A percentile compares a stretch with the other conserved stretches of the same genome.
These are phyloP conservation scores for Gloeophyllum trabeum DNA, from an alignment of 768 basidiomycete genomes.

Conservation along the genomic window DNA sequence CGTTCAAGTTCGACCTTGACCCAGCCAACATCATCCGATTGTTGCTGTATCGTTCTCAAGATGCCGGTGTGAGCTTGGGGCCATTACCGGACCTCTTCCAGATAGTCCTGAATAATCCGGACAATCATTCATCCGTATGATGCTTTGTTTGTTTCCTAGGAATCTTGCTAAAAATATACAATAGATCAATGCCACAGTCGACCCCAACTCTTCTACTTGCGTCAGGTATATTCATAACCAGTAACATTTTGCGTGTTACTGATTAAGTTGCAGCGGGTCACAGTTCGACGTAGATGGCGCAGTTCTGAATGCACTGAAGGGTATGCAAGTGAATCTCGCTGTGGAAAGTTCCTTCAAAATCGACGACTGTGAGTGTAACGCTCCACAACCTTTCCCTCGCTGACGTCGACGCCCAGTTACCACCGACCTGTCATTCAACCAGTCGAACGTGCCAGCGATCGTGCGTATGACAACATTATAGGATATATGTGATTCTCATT, in stretches of 20 bases:
- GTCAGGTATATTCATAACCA: slow-evolving; percentile 30
- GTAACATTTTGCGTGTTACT: neutral
- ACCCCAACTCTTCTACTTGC: slow-evolving; percentile 41
- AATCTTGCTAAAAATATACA: neutral
- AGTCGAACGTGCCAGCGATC: slow-evolving; percentile 41
- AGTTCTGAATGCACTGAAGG: slow-evolving; percentile 50
- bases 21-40: slow-evolving; percentile 50
- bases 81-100: slow-evolving; percentile 44
- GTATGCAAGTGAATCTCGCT: slow-evolving; percentile 45
- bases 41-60: slow-evolving; percentile 34
- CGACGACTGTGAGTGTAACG: slow-evolving; percentile 46
- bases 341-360: slow-evolving; percentile 44
- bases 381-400: neutral
- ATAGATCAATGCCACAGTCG: slow-evolving; percentile 47
- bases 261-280: slow-evolving; percentile 33
- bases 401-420: slow-evolving; percentile 24
- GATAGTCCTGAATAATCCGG: slow-evolving; percentile 37
- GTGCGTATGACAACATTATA: slow-evolving; percentile 20
- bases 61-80: slow-evolving; percentile 50
- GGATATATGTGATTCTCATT: neutral
- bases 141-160: neutral
- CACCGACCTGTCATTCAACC: slow-evolving; percentile 45
- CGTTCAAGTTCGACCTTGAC: slow-evolving; percentile 54
- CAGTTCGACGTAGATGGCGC: slow-evolving; percentile 53
- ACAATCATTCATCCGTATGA: slow-evolving; percentile 39